Conservation (phyloP, 2,329 filamentous ascomycete species). For the Thelonectria rubi region DNA sequence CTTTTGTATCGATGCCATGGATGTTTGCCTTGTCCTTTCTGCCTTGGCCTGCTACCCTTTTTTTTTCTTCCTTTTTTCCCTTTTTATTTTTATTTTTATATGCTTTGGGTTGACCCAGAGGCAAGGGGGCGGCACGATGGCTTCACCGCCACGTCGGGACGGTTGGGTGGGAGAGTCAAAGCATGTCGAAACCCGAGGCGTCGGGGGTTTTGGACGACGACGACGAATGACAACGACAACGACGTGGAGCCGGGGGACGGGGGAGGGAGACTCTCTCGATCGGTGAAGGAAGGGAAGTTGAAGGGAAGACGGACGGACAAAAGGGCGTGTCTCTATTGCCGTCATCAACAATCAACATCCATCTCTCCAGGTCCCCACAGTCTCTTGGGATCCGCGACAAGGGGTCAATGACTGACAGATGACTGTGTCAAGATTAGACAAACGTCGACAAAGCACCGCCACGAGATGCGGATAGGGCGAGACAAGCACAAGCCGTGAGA, state of each 20-base stretch:
- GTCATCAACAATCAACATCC: too few species aligned
- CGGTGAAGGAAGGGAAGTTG: slow-evolving; percentile 26
- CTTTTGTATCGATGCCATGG: slow-evolving; percentile 7
- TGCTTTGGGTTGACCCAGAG: slow-evolving; percentile 7
- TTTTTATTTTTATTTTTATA: not conserved
- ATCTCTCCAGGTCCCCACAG: slow-evolving; percentile 29
- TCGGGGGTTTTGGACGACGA: slow-evolving; percentile 10
- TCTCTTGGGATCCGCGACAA: slow-evolving; percentile 25
- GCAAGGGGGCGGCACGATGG: not conserved
- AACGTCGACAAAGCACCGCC: not conserved
- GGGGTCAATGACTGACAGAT: slow-evolving; percentile 24
- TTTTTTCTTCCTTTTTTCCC: not conserved
- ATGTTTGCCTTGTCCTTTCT: not conserved
- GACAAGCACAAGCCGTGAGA: slow-evolving; percentile 17
- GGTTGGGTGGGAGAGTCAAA: slow-evolving; percentile 25
- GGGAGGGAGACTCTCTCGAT: too few species aligned
- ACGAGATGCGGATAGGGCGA: slow-evolving; percentile 15
- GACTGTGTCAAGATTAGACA: slow-evolving; percentile 13
- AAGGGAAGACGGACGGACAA: not conserved
- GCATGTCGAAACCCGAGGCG: slow-evolving; percentile 22
- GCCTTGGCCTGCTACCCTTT: not conserved
- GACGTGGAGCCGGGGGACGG: slow-evolving; percentile 29
- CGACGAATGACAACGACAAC: too few species aligned
- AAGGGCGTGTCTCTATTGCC: slow-evolving; percentile 32
- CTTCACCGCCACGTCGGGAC: slow-evolving; percentile 36